These are phyloP conservation scores for Cylindrotheca closterium DNA, from an alignment of 108 stramenopile species.

Conservation along the genomic window DNA sequence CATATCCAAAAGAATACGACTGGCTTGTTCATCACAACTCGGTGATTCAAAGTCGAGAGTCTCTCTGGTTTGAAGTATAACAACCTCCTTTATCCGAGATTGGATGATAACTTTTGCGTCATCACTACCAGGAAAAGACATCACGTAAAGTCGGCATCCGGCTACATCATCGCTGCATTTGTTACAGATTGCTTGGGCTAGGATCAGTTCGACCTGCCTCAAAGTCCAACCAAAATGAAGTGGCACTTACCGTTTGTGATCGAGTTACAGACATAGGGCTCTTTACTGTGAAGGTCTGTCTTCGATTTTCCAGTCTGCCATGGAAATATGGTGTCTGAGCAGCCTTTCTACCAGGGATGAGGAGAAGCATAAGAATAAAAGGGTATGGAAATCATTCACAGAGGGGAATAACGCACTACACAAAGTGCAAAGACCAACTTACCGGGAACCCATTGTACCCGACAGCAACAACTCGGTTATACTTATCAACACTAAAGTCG, in stretches of 20 bases:
- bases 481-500: slow-evolving; percentile 37
- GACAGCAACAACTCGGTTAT: slow-evolving; percentile 89
- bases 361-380: slow-evolving; percentile 82
- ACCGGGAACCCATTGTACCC: slow-evolving; percentile 98
- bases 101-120: slow-evolving; percentile 97
- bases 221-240: too few species aligned
- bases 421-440: slow-evolving; percentile 73
- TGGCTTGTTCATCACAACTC: slow-evolving; percentile 38
- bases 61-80: slow-evolving; percentile 68
- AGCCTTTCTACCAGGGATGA: slow-evolving; percentile 38
- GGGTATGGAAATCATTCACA: slow-evolving; percentile 49
- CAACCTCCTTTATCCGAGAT: slow-evolving; percentile 87
- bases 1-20: slow-evolving; percentile 84
- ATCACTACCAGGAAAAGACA: slow-evolving; percentile 92
- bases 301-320: slow-evolving; percentile 15
- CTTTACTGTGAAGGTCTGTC: slow-evolving; percentile 74
- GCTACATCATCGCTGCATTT: slow-evolving; percentile 88
- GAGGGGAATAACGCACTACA: neutral
- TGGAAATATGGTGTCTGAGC: slow-evolving; percentile 6
- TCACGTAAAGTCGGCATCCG: slow-evolving; percentile 85
- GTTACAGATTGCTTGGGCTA: slow-evolving; percentile 86
- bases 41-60: slow-evolving; percentile 22
- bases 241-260: slow-evolving; percentile 66
- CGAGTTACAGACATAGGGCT: slow-evolving; percentile 93
- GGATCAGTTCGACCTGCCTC: neutral